Evolutionary conservation across 1,284 basidiomycete genomes (phyloP).

Genomic region (Neolentinus lepideus): DNA sequence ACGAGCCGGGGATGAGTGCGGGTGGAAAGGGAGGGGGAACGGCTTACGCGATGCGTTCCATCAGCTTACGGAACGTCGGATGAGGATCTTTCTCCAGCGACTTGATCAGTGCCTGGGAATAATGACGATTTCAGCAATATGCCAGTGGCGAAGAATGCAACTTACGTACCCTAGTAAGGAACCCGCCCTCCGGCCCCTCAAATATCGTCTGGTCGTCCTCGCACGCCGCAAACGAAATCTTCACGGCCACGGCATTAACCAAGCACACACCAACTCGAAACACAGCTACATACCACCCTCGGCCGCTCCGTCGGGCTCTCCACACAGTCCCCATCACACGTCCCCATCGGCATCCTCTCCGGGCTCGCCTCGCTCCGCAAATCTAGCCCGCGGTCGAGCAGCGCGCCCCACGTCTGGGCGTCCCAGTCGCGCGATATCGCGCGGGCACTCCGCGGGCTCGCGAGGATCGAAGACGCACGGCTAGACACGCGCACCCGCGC

Average conservation of each 20-base stretch:
- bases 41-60: background rate
- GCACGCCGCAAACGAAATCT: slow-evolving; percentile 16
- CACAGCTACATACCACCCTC: background rate
- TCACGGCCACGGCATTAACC: background rate
- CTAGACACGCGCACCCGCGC: background rate
- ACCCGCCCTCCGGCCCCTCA: slow-evolving; percentile 9
- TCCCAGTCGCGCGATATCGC: background rate
- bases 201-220: slow-evolving; percentile 13
- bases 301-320: background rate
- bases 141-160: background rate
- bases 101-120: slow-evolving; percentile 10
- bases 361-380: background rate
- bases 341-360: background rate
- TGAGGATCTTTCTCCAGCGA: background rate
- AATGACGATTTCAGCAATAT: background rate
- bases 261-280: background rate
- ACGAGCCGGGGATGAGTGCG: background rate
- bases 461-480: background rate
- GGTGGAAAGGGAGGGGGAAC: background rate
- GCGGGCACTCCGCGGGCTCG: background rate
- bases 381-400: background rate
- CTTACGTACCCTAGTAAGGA: slow-evolving; percentile 12
- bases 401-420: background rate
- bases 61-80: background rate
- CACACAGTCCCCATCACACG: background rate